Percentiles rank a stretch among this genome's conserved stretches.
Conservation (phyloP, 1,284 basidiomycete species). For the Papiliotrema fonsecae region DNA sequence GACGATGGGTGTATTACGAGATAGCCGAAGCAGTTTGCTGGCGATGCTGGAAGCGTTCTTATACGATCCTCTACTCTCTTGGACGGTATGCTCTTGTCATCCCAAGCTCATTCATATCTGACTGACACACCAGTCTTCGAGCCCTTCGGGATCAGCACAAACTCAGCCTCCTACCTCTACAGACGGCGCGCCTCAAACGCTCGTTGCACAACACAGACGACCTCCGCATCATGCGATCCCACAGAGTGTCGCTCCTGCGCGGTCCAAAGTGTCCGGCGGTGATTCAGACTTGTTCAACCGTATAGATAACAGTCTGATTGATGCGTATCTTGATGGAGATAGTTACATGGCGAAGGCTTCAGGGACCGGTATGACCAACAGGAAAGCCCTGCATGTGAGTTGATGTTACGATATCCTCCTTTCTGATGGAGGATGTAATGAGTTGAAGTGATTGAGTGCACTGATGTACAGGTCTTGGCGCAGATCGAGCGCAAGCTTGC, state of each 20-base stretch:
- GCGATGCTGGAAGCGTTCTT: conserved; percentile 60
- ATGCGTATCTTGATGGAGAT: conserved; percentile 21
- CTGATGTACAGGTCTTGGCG: conserved; percentile 23
- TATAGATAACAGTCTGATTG: conserved; percentile 25
- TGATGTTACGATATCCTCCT: background rate
- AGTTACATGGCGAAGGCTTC: conserved; percentile 34
- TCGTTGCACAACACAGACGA: no score
- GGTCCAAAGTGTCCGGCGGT: background rate
- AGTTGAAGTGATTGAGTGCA: no score
- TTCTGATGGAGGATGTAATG: background rate
- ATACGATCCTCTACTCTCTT: conserved; percentile 83
- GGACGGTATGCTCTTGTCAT: conserved; percentile 50
- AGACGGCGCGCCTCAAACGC: no score
- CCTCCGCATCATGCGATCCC: no score
- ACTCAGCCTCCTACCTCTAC: no score
- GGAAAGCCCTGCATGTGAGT: conserved; percentile 31
- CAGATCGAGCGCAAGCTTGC: conserved; percentile 40
- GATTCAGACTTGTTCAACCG: conserved; percentile 16
- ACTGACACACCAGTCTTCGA: conserved; percentile 1
- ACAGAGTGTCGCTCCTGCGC: conserved; percentile 12
- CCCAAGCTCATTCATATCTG: no score
- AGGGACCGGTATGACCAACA: conserved; percentile 34
- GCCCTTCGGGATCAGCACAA: no score
- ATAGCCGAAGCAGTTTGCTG: conserved; percentile 32
- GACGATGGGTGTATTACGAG: conserved; percentile 34